Percentiles rank a stretch among this genome's conserved stretches.
Evolutionary conservation across 495 filamentous ascomycete species (phyloP).

Genomic region (Talaromyces nanjingensis): DNA sequence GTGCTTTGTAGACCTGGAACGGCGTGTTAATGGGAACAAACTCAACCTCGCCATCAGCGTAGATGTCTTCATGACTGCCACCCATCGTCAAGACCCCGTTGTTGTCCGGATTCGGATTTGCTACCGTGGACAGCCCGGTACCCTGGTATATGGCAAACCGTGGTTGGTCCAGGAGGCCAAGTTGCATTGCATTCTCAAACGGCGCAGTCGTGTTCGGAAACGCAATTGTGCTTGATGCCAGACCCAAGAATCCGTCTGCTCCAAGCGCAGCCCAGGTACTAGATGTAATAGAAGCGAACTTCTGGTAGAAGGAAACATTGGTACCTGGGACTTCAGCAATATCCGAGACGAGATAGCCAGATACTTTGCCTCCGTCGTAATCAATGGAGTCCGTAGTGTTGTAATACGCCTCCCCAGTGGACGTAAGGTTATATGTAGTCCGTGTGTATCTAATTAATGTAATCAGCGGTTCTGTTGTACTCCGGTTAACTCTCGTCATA

Average conservation of each 20-base stretch:
- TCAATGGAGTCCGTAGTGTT: neutral
- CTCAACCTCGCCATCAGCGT: neutral
- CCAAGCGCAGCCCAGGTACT: neutral
- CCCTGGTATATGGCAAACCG: slow-evolving; percentile 1
- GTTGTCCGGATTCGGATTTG: neutral
- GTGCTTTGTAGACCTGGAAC: neutral
- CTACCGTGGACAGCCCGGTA: neutral
- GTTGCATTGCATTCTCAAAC: neutral
- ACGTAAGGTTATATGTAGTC: neutral
- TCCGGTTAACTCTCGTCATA: neutral
- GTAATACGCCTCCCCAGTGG: neutral
- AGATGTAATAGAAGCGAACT: neutral
- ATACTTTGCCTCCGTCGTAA: neutral
- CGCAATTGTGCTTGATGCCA: neutral
- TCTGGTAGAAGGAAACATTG: neutral
- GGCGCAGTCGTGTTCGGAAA: neutral
- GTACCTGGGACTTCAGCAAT: neutral
- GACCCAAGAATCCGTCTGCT: neutral
- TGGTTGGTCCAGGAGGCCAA: neutral
- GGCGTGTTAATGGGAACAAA: neutral
- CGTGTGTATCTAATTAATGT: neutral
- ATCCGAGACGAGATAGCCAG: neutral
- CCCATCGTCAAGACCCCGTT: neutral
- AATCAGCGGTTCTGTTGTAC: neutral
- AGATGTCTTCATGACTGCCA: neutral